These are phyloP conservation scores for Plasmodium malariae DNA, from an alignment of 169 alveolate genomes.

Conservation along the genomic window DNA sequence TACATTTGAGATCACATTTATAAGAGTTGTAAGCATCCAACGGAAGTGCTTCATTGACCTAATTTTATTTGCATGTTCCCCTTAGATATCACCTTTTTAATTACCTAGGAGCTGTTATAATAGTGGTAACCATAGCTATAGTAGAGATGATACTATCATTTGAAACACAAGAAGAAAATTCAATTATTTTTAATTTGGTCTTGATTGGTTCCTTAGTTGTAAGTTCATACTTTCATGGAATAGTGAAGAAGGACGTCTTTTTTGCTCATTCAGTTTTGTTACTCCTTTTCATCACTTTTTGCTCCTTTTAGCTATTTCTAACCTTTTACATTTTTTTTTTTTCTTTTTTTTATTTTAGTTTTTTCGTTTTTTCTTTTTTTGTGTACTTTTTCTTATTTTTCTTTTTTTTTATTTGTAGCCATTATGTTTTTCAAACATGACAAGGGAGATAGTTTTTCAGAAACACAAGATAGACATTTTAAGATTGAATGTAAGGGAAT, in stretches of 20 bases:
- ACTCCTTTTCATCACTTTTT: too few species aligned
- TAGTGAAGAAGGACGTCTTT: too few species aligned
- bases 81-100: slow-evolving; percentile 58
- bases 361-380: too few species aligned
- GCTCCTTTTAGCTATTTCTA: too few species aligned
- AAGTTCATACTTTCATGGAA: too few species aligned
- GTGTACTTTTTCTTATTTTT: not conserved
- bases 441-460: slow-evolving; percentile 56
- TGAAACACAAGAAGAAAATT: slow-evolving; percentile 66
- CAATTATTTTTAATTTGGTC: slow-evolving; percentile 50
- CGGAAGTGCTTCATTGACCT: too few species aligned
- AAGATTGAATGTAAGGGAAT: slow-evolving; percentile 46
- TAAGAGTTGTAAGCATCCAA: not conserved
- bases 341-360: too few species aligned
- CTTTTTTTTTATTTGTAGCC: slow-evolving; percentile 26
- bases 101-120: slow-evolving; percentile 45
- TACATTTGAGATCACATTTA: not conserved
- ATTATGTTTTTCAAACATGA: slow-evolving; percentile 63
- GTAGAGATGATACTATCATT: slow-evolving; percentile 54
- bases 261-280: too few species aligned
- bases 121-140: slow-evolving; percentile 41
- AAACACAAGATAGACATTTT: slow-evolving; percentile 53
- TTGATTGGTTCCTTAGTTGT: slow-evolving; percentile 43
- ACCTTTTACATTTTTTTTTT: too few species aligned
- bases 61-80: not conserved